Conservation (phyloP, 2,329 filamentous ascomycete genomes). For the Aspergillus sp. region DNA sequence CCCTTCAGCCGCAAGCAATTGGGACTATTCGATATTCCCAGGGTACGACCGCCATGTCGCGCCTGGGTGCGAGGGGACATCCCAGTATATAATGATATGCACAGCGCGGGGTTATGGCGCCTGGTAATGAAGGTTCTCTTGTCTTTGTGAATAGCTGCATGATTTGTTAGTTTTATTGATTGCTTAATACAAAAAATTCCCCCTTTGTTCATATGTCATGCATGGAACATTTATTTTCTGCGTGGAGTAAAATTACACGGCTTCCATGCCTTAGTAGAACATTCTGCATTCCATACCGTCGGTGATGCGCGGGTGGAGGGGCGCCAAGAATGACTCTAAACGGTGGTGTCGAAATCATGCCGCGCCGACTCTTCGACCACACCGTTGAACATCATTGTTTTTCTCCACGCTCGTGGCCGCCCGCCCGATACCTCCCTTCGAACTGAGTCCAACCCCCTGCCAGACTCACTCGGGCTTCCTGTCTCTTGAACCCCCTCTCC, state of each 20-base stretch:
- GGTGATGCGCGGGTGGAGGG: conserved; percentile 11
- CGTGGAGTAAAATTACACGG: background rate
- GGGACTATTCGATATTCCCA: conserved; percentile 9
- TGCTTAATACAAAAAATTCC: conserved; percentile 19
- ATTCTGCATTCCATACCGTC: background rate
- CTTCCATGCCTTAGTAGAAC: background rate
- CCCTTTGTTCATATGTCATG: background rate
- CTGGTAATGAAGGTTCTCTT: conserved; percentile 28
- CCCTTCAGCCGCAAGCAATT: conserved; percentile 5
- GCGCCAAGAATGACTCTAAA: conserved; percentile 20
- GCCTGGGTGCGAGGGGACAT: conserved; percentile 15
- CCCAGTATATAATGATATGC: conserved; percentile 33
- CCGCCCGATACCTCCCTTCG: conserved; percentile 1
- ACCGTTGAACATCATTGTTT: conserved; percentile 1
- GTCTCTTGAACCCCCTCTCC: background rate
- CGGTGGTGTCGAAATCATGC: conserved; percentile 13
- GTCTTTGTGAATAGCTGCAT: conserved; percentile 25
- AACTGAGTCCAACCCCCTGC: background rate
- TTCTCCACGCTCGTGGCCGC: conserved; percentile 7
- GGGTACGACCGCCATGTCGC: conserved; percentile 11
- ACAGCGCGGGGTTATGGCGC: conserved; percentile 47
- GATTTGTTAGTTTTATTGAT: conserved; percentile 14
- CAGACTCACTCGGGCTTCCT: background rate
- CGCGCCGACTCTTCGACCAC: conserved; percentile 1
- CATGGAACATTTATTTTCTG: background rate